Base-by-base conservation (phyloP, 192 early-diverging fungal genomes). In the Coemansia sp. region DNA sequence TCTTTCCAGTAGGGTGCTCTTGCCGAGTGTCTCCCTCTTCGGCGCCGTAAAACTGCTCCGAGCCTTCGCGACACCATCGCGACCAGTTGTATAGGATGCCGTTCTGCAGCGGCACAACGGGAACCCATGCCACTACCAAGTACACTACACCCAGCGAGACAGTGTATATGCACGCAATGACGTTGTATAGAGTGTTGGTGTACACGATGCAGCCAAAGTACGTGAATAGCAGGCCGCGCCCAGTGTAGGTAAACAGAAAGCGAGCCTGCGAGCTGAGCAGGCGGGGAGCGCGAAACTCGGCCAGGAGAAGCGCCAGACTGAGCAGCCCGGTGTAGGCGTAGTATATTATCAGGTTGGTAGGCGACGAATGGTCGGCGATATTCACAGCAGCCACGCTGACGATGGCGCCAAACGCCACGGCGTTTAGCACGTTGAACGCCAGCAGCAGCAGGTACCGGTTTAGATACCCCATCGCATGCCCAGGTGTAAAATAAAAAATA, bases 181-280 rank as follows among this genome's bases (percentile, higher is more conserved):
- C 79, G 63, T 87, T 87, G 49, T 77, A 73, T 1, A 82, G 60
- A 3, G 40, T 65, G 62, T 51, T 59, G 3, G 77, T 65, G 40
- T 87, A 78, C 24, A 86, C 82, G 27, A 88, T 76, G 59, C 87
- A 88, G 6, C 86, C 87, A 68, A 88, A 87, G 51, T 86, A 88
- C 1, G 86, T 86, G 36, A 85, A 63, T 15, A 88, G 67, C 9
- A 87, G 63, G 22, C 87, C 87, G n/a, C 87, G 76, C 11, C 87
- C 87, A 0, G 83, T 72, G 65, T 86, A 86, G 15, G 83, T 84
- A 60, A 81, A 85, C 14, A 88, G 65, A 67, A 88, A 88, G 12
- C 71, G 67, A 19, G 86, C 74, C 22, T 88, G 79, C 2, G 77
- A 56, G 42, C 67, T 62, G 31, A 85, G 76, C n/a, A 86, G 59